Conservation (phyloP, 148 eudicot species). For the Fallopia convolvulus region DNA sequence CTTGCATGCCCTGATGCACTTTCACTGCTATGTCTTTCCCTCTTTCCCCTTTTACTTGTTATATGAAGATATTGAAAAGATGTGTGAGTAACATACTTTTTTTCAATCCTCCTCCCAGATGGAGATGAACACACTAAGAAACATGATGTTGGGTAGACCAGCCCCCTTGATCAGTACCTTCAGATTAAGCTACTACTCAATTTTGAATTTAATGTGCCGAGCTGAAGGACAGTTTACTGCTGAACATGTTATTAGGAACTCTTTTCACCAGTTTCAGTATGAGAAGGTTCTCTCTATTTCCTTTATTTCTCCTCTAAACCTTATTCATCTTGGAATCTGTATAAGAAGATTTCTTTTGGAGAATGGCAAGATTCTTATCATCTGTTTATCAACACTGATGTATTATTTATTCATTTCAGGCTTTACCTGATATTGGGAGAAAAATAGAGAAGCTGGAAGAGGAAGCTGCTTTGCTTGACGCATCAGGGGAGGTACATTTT, state of each 20-base stretch:
- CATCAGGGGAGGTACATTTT: slow-evolving; percentile 79
- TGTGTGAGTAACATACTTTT: not conserved
- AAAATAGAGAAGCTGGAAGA: slow-evolving; percentile 75
- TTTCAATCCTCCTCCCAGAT: slow-evolving; percentile 31
- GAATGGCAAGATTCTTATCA: not conserved
- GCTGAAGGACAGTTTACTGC: slow-evolving; percentile 97
- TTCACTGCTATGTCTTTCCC: not conserved
- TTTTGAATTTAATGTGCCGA: slow-evolving; percentile 94
- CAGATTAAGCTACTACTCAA: slow-evolving; percentile 93
- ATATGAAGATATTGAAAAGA: not conserved
- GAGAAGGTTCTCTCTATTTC: slow-evolving; percentile 61
- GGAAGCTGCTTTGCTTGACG: slow-evolving; percentile 81
- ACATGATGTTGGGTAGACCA: slow-evolving; percentile 91
- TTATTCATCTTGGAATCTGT: not conserved
- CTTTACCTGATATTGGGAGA: slow-evolving; percentile 88
- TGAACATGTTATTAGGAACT: slow-evolving; percentile 90
- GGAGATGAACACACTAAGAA: slow-evolving; percentile 88
- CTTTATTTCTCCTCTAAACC: slow-evolving; percentile 2
- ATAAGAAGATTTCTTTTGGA: not conserved
- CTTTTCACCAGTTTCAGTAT: slow-evolving; percentile 94
- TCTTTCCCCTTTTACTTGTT: not conserved
- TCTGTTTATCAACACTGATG: not conserved
- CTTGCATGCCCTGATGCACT: not conserved
- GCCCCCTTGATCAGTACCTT: slow-evolving; percentile 97
- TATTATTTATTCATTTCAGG: slow-evolving; percentile 27